These are phyloP conservation scores for Buddleja alternifolia DNA, from an alignment of 257 asterid species.

Conservation along the genomic window DNA sequence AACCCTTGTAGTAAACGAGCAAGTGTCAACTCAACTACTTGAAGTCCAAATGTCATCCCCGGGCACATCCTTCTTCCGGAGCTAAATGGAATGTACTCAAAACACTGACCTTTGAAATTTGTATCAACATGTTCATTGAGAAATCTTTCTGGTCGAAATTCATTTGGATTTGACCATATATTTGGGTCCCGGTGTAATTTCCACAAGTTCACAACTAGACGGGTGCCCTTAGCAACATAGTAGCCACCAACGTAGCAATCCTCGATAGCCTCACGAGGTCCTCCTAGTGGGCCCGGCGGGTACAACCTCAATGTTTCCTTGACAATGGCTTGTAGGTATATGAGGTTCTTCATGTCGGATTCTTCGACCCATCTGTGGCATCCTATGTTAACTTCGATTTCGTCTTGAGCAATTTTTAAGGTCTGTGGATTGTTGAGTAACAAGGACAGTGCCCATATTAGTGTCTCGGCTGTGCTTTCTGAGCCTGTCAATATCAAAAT, in stretches of 20 bases:
- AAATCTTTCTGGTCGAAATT: conserved; percentile 59
- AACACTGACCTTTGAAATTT: conserved; percentile 40
- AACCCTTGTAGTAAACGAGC: conserved; percentile 67
- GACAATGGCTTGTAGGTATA: conserved; percentile 49
- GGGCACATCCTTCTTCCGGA: conserved; percentile 65
- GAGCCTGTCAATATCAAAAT: conserved; percentile 52
- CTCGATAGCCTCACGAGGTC: conserved; percentile 52
- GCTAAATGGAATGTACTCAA: conserved; percentile 59
- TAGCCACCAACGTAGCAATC: conserved; percentile 42
- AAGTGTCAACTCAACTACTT: conserved; percentile 36
- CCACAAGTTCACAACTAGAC: conserved; percentile 54
- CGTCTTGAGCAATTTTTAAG: conserved; percentile 43
- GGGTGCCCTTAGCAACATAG: conserved; percentile 51
- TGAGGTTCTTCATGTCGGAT: conserved; percentile 50
- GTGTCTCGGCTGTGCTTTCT: conserved; percentile 58
- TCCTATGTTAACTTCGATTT: conserved; percentile 46
- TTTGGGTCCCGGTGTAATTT: conserved; percentile 56
- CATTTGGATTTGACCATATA: conserved; percentile 46
- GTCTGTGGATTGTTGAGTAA: conserved; percentile 39
- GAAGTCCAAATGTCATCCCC: conserved; percentile 41
- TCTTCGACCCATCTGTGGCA: conserved; percentile 51
- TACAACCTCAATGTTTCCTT: conserved; percentile 61
- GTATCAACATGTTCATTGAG: conserved; percentile 16
- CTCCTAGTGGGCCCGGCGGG: conserved; percentile 68
- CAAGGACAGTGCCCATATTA: conserved; percentile 60